Percentiles rank a stretch among this genome's conserved stretches.
Conservation (phyloP, 1,139 yeast species). For the Sugiyamaella paludigena region DNA sequence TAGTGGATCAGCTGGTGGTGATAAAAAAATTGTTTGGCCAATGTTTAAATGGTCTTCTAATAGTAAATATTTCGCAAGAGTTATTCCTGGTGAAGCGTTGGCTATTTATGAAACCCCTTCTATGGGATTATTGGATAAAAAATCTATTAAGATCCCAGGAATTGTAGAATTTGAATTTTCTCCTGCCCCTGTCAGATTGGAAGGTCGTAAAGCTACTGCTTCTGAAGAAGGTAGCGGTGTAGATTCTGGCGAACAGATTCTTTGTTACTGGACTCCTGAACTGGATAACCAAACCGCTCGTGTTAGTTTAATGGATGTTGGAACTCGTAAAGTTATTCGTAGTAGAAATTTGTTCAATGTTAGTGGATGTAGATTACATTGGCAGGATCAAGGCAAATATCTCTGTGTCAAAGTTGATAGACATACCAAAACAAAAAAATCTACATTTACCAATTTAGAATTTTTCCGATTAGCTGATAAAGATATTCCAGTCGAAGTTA, state of each 20-base stretch:
- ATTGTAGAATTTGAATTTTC: conserved; percentile 94
- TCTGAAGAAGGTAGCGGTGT: conserved; percentile 31
- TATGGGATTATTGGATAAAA: conserved; percentile 78
- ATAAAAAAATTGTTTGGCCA: conserved; percentile 84
- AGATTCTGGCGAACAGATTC: conserved; percentile 57
- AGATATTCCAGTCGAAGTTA: conserved; percentile 91
- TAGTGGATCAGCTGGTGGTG: conserved; percentile 22
- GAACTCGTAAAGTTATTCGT: conserved; percentile 78
- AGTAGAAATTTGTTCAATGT: conserved; percentile 95
- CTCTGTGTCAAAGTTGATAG: conserved; percentile 95
- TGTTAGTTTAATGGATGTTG: conserved; percentile 87
- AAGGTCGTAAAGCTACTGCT: conserved; percentile 38
- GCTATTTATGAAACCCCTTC: conserved; percentile 78
- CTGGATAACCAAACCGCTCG: conserved; percentile 89
- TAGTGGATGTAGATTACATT: conserved; percentile 83
- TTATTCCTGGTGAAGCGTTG: conserved; percentile 82
- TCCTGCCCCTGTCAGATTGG: conserved; percentile 76
- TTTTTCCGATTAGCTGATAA: conserved; percentile 84
- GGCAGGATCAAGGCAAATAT: conserved; percentile 87
- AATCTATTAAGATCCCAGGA: conserved; percentile 79
- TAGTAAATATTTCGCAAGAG: conserved; percentile 92
- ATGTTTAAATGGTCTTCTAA: conserved; percentile 94
- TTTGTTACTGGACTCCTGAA: conserved; percentile 98
- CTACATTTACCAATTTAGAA: conserved; percentile 87
- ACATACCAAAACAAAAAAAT: conserved; percentile 93